These are phyloP conservation scores for Clarireedia paspali DNA, from an alignment of 2,329 filamentous ascomycete species.

Conservation along the genomic window DNA sequence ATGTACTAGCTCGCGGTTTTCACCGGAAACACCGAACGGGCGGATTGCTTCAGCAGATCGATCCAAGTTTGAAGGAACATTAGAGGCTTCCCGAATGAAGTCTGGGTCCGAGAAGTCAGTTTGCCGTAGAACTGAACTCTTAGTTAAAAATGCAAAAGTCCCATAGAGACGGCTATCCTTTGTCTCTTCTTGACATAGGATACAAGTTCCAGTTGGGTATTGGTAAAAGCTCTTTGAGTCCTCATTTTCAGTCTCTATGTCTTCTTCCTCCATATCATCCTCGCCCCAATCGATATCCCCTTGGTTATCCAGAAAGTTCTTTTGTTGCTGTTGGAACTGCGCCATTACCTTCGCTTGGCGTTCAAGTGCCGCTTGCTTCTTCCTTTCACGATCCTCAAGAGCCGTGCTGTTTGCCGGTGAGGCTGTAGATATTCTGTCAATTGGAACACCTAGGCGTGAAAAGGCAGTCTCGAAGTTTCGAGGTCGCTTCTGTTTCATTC, in stretches of 20 bases:
- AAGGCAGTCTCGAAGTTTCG: conserved; percentile 64
- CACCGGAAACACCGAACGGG: conserved; percentile 83
- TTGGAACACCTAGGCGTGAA: conserved; percentile 53
- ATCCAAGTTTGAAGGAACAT: conserved; percentile 76
- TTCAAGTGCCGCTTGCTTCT: conserved; percentile 84
- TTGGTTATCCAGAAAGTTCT: conserved; percentile 86
- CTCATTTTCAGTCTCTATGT: conserved; percentile 48
- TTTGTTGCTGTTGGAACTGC: conserved; percentile 95
- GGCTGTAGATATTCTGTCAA: conserved; percentile 72
- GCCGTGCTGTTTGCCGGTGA: conserved; percentile 63
- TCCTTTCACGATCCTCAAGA: conserved; percentile 62
- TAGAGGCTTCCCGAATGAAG: conserved; percentile 74
- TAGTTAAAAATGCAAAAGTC: conserved; percentile 82
- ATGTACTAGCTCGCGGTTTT: conserved; percentile 70
- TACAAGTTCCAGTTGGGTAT: conserved; percentile 88
- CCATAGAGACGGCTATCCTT: conserved; percentile 85
- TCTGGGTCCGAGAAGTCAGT: conserved; percentile 77
- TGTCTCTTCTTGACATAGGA: conserved; percentile 92
- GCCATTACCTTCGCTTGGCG: conserved; percentile 94
- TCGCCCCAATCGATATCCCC: conserved; percentile 84
- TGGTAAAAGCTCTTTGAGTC: conserved; percentile 73
- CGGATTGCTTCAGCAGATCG: conserved; percentile 73
- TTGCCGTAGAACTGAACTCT: conserved; percentile 79
- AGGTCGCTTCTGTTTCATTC: conserved; percentile 77
- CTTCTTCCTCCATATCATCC: conserved; percentile 66